These are phyloP conservation scores for Botrytis elliptica DNA, from an alignment of 2,329 filamentous ascomycete genomes.

Conservation along the genomic window DNA sequence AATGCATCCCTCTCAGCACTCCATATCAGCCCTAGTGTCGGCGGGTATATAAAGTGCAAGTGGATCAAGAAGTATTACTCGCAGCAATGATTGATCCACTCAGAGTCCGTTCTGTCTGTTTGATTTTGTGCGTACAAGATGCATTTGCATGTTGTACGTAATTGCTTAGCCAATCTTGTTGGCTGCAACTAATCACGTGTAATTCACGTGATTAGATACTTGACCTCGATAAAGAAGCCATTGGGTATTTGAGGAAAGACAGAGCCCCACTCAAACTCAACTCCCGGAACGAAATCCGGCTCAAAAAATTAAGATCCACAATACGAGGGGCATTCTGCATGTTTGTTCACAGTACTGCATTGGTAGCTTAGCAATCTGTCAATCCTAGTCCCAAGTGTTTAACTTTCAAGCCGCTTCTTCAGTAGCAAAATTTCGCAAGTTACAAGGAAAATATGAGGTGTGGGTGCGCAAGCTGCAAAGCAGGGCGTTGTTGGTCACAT, in stretches of 20 bases:
- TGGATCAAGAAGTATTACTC: conserved; percentile 7
- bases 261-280: background rate
- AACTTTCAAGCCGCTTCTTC: conserved; percentile 9
- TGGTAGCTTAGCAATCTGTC: background rate
- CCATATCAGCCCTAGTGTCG: conserved; percentile 1
- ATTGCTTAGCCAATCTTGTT: background rate
- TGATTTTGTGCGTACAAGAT: conserved; percentile 1
- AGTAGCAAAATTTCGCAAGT: background rate
- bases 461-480: conserved; percentile 1
- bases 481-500: conserved; percentile 15
- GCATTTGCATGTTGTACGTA: conserved; percentile 10
- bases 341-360: background rate
- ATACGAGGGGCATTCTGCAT: conserved; percentile 11
- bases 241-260: background rate
- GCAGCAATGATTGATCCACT: conserved; percentile 16
- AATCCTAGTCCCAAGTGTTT: background rate
- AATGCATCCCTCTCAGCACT: conserved; percentile 4
- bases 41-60: conserved; percentile 14
- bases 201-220: background rate
- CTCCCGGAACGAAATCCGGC: background rate
- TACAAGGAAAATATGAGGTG: background rate
- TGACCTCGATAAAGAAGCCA: background rate
- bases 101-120: background rate
- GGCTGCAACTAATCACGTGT: background rate
- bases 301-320: background rate